Percentiles rank a stretch among this genome's conserved stretches.
Evolutionary conservation across 192 early-diverging fungal genomes (phyloP).

Genomic region (Spizellomyces sp.): DNA sequence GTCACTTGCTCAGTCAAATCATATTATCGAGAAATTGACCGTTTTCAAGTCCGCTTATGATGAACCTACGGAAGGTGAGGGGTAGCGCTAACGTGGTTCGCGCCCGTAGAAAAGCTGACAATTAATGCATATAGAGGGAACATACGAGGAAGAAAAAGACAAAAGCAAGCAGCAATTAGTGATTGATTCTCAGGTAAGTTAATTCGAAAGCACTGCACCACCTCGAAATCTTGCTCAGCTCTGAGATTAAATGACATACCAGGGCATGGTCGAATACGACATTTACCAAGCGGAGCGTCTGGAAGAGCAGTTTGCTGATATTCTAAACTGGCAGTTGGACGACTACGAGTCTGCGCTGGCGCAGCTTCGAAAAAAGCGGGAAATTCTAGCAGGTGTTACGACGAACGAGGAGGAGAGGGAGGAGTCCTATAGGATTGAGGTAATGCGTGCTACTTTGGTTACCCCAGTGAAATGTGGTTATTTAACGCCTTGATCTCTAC

Average conservation of each 20-base stretch:
- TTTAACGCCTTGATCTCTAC: background rate
- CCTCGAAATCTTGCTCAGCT: background rate
- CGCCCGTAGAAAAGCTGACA: no score
- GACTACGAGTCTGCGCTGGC: constrained; percentile 48
- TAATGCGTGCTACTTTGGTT: background rate
- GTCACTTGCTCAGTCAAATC: constrained; percentile 36
- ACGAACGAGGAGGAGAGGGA: constrained; percentile 40
- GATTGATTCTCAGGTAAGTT: constrained; percentile 39
- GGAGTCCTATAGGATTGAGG: constrained; percentile 38
- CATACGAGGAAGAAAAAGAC: constrained; percentile 28
- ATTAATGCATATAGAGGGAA: background rate
- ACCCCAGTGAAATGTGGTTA: background rate
- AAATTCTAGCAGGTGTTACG: constrained; percentile 39
- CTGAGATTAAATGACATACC: background rate
- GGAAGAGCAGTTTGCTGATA: constrained; percentile 50
- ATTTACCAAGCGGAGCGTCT: constrained; percentile 47
- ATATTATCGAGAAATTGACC: constrained; percentile 53
- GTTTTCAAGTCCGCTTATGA: constrained; percentile 48
- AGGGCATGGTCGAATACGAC: constrained; percentile 51
- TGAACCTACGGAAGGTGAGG: constrained; percentile 27
- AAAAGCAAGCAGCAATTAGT: constrained; percentile 42
- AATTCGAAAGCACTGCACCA: background rate
- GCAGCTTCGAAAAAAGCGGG: constrained; percentile 46
- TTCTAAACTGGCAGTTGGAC: constrained; percentile 50
- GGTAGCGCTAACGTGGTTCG: background rate